Percentiles rank a stretch among this genome's conserved stretches.
phyloP scores from a whole-genome alignment of 352 stramenopile genomes.

The Thraustochytrium aureum region DNA sequence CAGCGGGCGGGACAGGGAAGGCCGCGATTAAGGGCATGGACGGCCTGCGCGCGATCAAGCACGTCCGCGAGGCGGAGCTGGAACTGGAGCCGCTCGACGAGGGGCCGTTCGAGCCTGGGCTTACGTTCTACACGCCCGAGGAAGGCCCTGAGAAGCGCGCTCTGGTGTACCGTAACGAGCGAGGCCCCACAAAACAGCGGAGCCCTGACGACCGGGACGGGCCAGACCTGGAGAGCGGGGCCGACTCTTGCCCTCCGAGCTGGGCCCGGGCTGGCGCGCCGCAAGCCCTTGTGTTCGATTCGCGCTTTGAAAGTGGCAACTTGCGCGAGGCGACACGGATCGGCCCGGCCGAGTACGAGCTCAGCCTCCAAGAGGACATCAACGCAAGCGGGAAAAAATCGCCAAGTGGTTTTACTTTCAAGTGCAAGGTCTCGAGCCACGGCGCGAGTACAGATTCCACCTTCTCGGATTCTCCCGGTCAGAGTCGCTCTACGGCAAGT shows the following conservation, averaged over 20 bases:
- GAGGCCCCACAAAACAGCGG: too few species aligned
- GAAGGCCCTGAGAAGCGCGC: too few species aligned
- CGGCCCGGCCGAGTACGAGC: constrained; percentile 79
- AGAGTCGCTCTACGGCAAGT: constrained; percentile 27
- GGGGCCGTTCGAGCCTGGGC: neutral
- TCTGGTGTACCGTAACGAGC: too few species aligned
- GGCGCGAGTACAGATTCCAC: constrained; percentile 25
- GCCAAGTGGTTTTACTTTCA: constrained; percentile 93
- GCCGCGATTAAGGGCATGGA: too few species aligned
- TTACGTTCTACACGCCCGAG: neutral
- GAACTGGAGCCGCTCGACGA: neutral
- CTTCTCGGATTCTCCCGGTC: constrained; percentile 18
- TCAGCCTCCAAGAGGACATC: constrained; percentile 77
- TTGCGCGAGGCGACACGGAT: constrained; percentile 75
- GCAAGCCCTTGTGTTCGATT: constrained; percentile 76
- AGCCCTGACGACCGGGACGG: too few species aligned
- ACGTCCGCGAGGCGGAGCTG: neutral
- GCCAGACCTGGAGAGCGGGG: too few species aligned
- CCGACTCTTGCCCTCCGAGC: too few species aligned
- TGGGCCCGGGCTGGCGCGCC: too few species aligned
- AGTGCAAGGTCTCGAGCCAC: constrained; percentile 66
- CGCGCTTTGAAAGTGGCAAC: constrained; percentile 87
- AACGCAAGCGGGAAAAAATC: constrained; percentile 70
- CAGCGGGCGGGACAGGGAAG: too few species aligned
- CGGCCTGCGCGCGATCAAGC: too few species aligned